phyloP scores from a whole-genome alignment of 306 rosid species.

The Vigna radiata region DNA sequence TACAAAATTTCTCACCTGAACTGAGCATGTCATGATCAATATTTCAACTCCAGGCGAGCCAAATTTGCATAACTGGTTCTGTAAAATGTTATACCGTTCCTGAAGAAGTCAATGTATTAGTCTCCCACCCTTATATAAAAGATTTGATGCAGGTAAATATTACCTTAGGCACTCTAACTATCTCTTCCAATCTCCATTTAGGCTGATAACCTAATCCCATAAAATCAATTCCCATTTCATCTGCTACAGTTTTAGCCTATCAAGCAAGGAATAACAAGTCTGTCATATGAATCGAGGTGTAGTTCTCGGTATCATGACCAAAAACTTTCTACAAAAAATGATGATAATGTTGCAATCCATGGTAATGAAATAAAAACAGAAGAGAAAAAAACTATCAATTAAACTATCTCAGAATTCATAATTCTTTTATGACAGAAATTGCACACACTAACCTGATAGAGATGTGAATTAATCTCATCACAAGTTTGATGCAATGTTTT shows the following conservation, averaged over 20 bases:
- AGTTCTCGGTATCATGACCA: background rate
- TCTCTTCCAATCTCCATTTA: slow-evolving; percentile 69
- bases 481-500: slow-evolving; percentile 83
- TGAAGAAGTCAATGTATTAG: slow-evolving; percentile 20
- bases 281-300: slow-evolving; percentile 4
- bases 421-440: background rate
- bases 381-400: background rate
- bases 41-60: slow-evolving; percentile 31
- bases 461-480: slow-evolving; percentile 82
- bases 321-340: background rate
- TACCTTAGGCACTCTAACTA: slow-evolving; percentile 86
- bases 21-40: slow-evolving; percentile 45
- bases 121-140: background rate
- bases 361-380: background rate
- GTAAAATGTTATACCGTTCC: slow-evolving; percentile 46
- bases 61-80: slow-evolving; percentile 37
- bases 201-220: slow-evolving; percentile 89
- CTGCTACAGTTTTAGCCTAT: slow-evolving; percentile 83
- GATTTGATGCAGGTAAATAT: slow-evolving; percentile 17
- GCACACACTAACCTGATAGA: slow-evolving; percentile 66
- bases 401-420: background rate
- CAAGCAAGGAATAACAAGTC: slow-evolving; percentile 3
- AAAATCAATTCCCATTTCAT: slow-evolving; percentile 95
- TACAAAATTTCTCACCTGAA: slow-evolving; percentile 44
- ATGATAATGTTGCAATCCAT: background rate